These are phyloP conservation scores for Leptodermis oblonga DNA, from an alignment of 257 asterid species.

Conservation along the genomic window DNA sequence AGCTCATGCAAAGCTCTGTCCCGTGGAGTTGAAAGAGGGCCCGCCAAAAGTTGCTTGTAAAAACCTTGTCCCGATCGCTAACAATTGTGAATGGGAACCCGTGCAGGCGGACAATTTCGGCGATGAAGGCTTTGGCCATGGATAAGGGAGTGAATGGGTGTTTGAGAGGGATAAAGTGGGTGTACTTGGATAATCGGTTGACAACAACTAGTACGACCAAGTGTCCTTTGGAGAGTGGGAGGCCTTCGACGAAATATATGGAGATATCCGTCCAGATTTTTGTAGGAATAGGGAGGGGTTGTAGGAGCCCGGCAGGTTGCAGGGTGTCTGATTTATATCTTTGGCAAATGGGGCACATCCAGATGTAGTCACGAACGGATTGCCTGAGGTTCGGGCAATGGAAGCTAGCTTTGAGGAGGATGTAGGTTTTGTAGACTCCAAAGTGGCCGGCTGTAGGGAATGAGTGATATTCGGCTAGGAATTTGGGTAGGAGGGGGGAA, in stretches of 20 bases:
- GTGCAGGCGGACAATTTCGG: neutral
- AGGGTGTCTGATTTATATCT: too few relatives aligned
- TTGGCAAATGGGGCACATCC: too few relatives aligned
- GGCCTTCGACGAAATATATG: neutral
- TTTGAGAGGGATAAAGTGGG: neutral
- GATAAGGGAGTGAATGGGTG: neutral
- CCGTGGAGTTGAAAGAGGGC: neutral
- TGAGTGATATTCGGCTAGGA: neutral
- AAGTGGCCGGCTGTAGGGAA: neutral
- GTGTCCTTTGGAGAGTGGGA: neutral
- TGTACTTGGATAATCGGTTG: neutral
- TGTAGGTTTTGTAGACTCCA: neutral
- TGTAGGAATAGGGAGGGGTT: neutral
- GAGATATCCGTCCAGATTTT: neutral
- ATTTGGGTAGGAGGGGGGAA: neutral
- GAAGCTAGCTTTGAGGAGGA: neutral
- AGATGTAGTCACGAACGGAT: neutral
- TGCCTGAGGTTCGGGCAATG: neutral
- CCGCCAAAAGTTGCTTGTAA: neutral
- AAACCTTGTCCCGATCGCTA: neutral
- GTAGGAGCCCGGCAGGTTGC: neutral
- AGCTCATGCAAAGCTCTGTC: neutral
- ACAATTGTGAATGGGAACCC: neutral
- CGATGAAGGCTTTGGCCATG: neutral
- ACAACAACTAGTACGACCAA: neutral